Base-by-base conservation (phyloP, 495 filamentous ascomycete genomes). In the Niebla homalea region DNA sequence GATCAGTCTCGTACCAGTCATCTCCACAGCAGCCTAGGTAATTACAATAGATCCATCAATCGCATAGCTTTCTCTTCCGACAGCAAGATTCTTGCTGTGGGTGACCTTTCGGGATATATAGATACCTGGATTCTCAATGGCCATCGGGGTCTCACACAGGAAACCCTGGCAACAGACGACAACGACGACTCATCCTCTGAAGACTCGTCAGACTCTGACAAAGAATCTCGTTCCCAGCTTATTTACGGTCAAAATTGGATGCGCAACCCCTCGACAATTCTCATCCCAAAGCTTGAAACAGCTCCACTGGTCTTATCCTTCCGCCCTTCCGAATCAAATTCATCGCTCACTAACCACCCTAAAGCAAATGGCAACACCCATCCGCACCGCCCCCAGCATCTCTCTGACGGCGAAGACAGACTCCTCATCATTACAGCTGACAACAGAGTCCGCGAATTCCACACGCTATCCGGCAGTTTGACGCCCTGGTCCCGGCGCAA, bases 401-500 rank as follows among this genome's bases (percentile, higher is more conserved):
- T 72, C 38, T 61, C 66, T 19, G 43, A 40, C 29, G 61, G 60
- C 12, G 74, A 83, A 52, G 70, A 88, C 53, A 73, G 73, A 11
- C 74, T 98, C 29, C 69, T 94, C 50, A 71, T 81, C 19, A 64
- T 96, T 36, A 93, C 89, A 18, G 78, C 83, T 18, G 70, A 80
- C 44, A 83, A 87, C 51, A 76, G 89, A 23, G 62, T 95, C 16
- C 73, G 85, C 42, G 75, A 92, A 35, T 84, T 94, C 63, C 76
- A 90, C 50, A 75, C 86, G 40, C 69, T 81, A 4, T 71, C 76
- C 20, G 92, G 93, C 37, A 72, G 71, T 10, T 68, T 95, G 10
- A 83, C 83, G 0, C 74, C 85, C 26, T 99, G 92, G 92, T 89
- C 87, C 2, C 75, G 85, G 44, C 73, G 83, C 6, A 94, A 96